Evolutionary conservation across 257 asterid genomes (phyloP).

Genomic region (Scutellaria galericulata): DNA sequence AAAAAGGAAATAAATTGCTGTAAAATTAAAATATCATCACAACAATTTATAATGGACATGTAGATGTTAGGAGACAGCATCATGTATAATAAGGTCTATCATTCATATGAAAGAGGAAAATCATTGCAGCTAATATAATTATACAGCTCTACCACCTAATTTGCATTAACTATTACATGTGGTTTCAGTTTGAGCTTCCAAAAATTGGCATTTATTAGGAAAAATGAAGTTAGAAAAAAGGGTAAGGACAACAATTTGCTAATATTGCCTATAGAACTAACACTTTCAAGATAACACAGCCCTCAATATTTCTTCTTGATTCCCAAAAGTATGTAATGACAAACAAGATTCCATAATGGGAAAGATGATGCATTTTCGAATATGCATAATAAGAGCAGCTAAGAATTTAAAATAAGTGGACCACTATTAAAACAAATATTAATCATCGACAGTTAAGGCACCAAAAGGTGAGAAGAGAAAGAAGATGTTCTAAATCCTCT

Average conservation of each 20-base stretch:
- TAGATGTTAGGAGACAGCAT: too few relatives aligned
- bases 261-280: background rate
- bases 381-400: too few relatives aligned
- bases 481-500: background rate
- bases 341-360: background rate
- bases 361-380: background rate
- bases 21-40: background rate
- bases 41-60: background rate
- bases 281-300: background rate
- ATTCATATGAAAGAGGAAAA: background rate
- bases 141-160: conserved; percentile 28
- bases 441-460: too few relatives aligned
- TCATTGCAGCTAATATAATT: background rate
- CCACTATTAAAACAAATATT: too few relatives aligned
- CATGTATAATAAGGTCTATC: conserved; percentile 16
- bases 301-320: background rate
- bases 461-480: too few relatives aligned
- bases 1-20: conserved; percentile 7
- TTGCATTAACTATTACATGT: conserved; percentile 1
- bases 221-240: background rate
- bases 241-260: background rate
- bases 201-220: background rate
- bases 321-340: background rate
- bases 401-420: too few relatives aligned
- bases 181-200: conserved; percentile 18